Evolutionary conservation across 2,329 filamentous ascomycete species (phyloP), one percentile per base, ranked within the genome.

Genomic region (Whalleya microplaca): DNA sequence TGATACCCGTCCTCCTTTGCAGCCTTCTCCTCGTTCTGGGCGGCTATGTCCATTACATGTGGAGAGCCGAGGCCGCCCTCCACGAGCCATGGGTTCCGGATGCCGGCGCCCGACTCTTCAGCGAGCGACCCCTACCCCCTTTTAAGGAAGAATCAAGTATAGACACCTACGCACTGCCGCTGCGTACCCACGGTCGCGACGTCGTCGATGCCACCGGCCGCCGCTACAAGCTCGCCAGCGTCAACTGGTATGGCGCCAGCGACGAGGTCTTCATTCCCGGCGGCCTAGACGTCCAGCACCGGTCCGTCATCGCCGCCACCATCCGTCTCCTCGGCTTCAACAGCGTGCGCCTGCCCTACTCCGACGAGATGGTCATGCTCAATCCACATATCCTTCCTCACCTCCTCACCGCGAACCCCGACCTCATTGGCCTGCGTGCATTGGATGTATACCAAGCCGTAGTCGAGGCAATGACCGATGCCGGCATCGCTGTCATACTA

Each of bases 181-280:
- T 90, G 42, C 79, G 78, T 48, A 85, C 87, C 1, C 71, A 73
- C 23, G 86, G 87, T 5, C 80, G 86, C 43, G 69, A 87, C 61
- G 78, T 90, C 23, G 78, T 89, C 51, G 86, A 89, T 72, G 72
- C 77, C 8, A 66, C 74, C 1, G 83, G 80, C 41, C 76, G 78
- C 27, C 80, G 84, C 27, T 84, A 86, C 72, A 87, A 86, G 73
- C 76, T 90, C 7, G 74, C 83, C 18, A 86, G 83, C 19, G 77
- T 89, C 66, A 90, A 90, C 73, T 90, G 87, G 87, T 90, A 90
- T 68, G 87, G 87, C 32, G 86, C 82, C 2, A 88, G 84, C 67
- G 87, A 90, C 66, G 81, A 87, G 73, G 76, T 84, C 52, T 88
- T 86, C 64, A 80, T 89, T 10, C 79, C 84, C 0, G 84, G 85